phyloP scores from a whole-genome alignment of 1,139 yeast species.

The Suhomyces taliae region DNA sequence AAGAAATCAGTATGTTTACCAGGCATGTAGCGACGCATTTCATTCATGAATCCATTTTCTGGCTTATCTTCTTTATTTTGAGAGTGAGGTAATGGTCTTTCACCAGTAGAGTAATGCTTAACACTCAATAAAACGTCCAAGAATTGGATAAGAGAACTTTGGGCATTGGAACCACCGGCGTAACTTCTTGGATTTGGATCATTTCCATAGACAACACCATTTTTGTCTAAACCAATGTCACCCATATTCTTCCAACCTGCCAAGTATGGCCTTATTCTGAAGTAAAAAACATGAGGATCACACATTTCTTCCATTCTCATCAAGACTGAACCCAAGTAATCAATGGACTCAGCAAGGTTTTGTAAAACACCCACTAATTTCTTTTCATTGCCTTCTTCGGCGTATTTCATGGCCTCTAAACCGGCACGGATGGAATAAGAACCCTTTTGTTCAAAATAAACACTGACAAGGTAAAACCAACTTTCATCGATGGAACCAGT shows the following conservation, averaged over 20 bases:
- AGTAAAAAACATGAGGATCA: constrained; percentile 89
- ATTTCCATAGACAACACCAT: constrained; percentile 77
- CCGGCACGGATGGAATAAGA: constrained; percentile 65
- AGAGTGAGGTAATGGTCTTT: constrained; percentile 42
- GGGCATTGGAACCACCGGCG: constrained; percentile 95
- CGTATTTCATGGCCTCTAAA: constrained; percentile 54
- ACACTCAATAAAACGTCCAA: constrained; percentile 76
- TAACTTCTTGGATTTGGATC: constrained; percentile 58
- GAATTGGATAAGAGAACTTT: constrained; percentile 84
- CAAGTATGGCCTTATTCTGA: constrained; percentile 79
- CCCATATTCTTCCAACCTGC: constrained; percentile 97
- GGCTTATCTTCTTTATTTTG: constrained; percentile 9
- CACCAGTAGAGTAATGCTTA: constrained; percentile 78
- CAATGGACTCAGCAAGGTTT: constrained; percentile 71
- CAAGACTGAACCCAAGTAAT: constrained; percentile 69
- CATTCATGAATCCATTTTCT: constrained; percentile 66
- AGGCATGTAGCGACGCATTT: constrained; percentile 91
- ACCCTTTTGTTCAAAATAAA: constrained; percentile 81
- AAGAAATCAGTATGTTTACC: constrained; percentile 77
- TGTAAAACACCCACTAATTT: constrained; percentile 52
- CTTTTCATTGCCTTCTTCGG: constrained; percentile 30
- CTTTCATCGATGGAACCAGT: constrained; percentile 91
- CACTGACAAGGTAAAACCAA: constrained; percentile 91
- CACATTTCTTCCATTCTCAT: constrained; percentile 92
- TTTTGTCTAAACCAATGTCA: constrained; percentile 73